Conservation (phyloP, 1,284 basidiomycete species). For the Spongiforma sp. region DNA sequence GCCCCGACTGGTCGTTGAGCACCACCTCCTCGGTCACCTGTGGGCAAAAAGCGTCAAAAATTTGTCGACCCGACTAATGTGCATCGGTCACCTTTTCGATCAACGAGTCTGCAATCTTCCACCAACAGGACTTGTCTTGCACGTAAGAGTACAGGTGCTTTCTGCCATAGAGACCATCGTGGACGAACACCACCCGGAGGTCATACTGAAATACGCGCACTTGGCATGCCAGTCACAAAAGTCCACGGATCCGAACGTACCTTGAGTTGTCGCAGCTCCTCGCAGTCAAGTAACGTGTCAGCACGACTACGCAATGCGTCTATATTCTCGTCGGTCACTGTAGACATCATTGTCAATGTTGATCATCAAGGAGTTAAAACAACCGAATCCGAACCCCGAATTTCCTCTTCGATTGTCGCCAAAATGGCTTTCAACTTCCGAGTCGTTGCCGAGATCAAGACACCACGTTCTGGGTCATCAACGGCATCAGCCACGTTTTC, state of each 20-base stretch:
- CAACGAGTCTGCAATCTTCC: constrained; percentile 77
- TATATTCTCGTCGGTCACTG: constrained; percentile 60
- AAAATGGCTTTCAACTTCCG: constrained; percentile 58
- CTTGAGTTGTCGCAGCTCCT: constrained; percentile 62
- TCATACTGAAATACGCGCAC: constrained; percentile 59
- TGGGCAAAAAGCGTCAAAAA: not conserved
- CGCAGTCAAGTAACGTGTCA: constrained; percentile 56
- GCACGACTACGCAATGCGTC: constrained; percentile 49
- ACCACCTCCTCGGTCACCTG: constrained; percentile 74
- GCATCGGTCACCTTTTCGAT: constrained; percentile 58
- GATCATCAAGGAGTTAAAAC: not conserved
- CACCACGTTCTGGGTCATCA: constrained; percentile 52
- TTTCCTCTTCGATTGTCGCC: constrained; percentile 53
- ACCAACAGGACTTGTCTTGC: constrained; percentile 68
- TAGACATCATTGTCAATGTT: constrained; percentile 2
- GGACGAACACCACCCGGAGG: constrained; percentile 72
- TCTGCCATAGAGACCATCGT: constrained; percentile 75
- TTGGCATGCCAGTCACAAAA: not conserved
- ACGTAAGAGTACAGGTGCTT: constrained; percentile 79
- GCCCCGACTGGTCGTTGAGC: constrained; percentile 65
- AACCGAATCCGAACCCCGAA: constrained; percentile 50
- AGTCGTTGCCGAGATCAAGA: constrained; percentile 47
- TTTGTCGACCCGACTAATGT: not conserved
- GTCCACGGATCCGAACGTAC: constrained; percentile 45
- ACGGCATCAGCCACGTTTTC: constrained; percentile 62